These are phyloP conservation scores for Ophiostoma ulmi DNA, from an alignment of 2,329 filamentous ascomycete genomes.

Conservation along the genomic window DNA sequence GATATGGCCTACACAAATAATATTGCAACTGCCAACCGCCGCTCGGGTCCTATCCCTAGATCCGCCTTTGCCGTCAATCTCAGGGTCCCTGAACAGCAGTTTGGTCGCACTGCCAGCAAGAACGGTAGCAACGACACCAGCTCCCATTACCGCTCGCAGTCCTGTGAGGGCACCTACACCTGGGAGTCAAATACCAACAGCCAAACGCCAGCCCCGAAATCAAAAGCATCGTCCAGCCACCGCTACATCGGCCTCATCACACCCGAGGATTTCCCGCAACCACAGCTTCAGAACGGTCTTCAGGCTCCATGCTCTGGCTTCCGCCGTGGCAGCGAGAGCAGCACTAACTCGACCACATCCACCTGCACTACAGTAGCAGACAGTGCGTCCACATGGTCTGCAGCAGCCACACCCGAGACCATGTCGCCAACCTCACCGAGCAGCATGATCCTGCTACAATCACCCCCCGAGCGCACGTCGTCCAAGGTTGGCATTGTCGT, in stretches of 20 bases:
- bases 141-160: slow-evolving; percentile 21
- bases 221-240: not conserved
- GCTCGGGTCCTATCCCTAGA: not conserved
- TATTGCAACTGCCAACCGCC: not conserved
- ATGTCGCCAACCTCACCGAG: slow-evolving; percentile 23
- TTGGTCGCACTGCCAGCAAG: not conserved
- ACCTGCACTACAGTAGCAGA: slow-evolving; percentile 19
- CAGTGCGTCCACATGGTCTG: slow-evolving; percentile 21
- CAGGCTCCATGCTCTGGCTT: not conserved
- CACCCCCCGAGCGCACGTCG: slow-evolving; percentile 2
- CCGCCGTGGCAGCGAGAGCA: slow-evolving; percentile 25
- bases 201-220: not conserved
- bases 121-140: not conserved
- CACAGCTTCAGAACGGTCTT: not conserved
- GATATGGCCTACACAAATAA: slow-evolving; percentile 17
- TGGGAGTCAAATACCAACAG: not conserved
- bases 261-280: not conserved
- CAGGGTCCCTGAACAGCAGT: not conserved
- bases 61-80: not conserved
- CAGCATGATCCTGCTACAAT: slow-evolving; percentile 12
- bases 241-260: slow-evolving; percentile 19
- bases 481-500: slow-evolving; percentile 6
- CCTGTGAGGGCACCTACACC: slow-evolving; percentile 18
- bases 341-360: slow-evolving; percentile 21
- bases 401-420: slow-evolving; percentile 24